phyloP scores from a whole-genome alignment of 768 basidiomycete genomes.

The Cystobasidium tubakii region DNA sequence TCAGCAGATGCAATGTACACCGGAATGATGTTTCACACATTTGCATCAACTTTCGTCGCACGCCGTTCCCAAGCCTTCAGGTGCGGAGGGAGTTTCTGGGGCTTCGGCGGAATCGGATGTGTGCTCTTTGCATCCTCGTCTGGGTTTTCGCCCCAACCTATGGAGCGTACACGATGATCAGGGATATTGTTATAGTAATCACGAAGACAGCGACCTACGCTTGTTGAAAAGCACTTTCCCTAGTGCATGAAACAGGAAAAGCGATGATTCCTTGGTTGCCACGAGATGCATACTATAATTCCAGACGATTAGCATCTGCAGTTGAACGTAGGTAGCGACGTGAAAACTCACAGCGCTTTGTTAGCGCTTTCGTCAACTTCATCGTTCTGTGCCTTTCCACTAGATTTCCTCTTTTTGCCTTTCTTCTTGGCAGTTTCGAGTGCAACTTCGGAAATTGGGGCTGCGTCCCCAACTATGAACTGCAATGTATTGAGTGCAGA shows the following conservation, averaged over 20 bases:
- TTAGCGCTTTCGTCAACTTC: conserved; percentile 43
- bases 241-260: conserved; percentile 83
- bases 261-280: conserved; percentile 73
- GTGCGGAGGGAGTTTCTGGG: conserved; percentile 41
- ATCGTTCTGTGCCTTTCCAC: conserved; percentile 42
- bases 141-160: conserved; percentile 44
- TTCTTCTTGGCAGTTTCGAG: conserved; percentile 46
- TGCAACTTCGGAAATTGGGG: conserved; percentile 36
- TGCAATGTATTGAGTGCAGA: conserved; percentile 90
- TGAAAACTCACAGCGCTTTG: conserved; percentile 46
- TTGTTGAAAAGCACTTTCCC: conserved; percentile 95
- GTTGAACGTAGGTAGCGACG: background rate
- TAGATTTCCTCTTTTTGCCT: conserved; percentile 47
- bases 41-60: conserved; percentile 46
- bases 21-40: conserved; percentile 40
- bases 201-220: conserved; percentile 53
- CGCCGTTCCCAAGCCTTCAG: conserved; percentile 36
- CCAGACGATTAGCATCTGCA: background rate
- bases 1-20: background rate
- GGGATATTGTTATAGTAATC: background rate
- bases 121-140: conserved; percentile 41
- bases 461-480: conserved; percentile 60
- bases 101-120: conserved; percentile 9
- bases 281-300: conserved; percentile 60
- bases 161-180: background rate